Conservation (phyloP, 371 early-diverging fungal species). For the Cokeromyces recurvatus region DNA sequence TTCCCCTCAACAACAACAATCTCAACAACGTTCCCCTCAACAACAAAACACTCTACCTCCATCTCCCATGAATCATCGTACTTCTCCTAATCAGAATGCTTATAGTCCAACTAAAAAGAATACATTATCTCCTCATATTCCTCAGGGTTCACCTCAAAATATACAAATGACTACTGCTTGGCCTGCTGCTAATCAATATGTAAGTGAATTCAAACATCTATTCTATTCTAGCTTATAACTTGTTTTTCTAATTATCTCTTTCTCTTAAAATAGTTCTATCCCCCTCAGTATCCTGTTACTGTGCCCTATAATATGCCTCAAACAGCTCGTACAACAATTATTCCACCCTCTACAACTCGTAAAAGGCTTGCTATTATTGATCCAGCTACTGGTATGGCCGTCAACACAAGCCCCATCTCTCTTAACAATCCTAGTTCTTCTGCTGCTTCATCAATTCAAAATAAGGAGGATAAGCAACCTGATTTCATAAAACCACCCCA, state of each 20-base stretch:
- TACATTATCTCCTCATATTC: slow-evolving; percentile 12
- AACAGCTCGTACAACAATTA: slow-evolving; percentile 22
- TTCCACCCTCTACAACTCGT: slow-evolving; percentile 34
- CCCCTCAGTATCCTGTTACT: slow-evolving; percentile 13
- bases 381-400: slow-evolving; percentile 64
- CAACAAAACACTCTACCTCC: slow-evolving; percentile 10
- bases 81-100: slow-evolving; percentile 19
- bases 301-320: slow-evolving; percentile 5
- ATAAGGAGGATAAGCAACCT: slow-evolving; percentile 25
- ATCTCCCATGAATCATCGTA: slow-evolving; percentile 29
- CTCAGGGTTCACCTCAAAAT: slow-evolving; percentile 29
- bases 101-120: slow-evolving; percentile 10
- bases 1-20: slow-evolving; percentile 13
- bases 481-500: slow-evolving; percentile 26
- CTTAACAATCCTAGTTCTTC: slow-evolving; percentile 13
- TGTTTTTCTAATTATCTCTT: too few relatives aligned
- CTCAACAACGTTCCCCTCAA: slow-evolving; percentile 16
- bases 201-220: slow-evolving; percentile 10
- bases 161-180: slow-evolving; percentile 9
- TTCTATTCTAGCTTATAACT: too few relatives aligned
- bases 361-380: slow-evolving; percentile 68
- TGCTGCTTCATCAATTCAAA: slow-evolving; percentile 1
- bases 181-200: slow-evolving; percentile 20
- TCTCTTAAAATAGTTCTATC: slow-evolving; percentile 4
- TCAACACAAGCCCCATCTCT: slow-evolving; percentile 20